A percentile compares a stretch with the other conserved stretches of the same genome.
Evolutionary conservation across 2,329 filamentous ascomycete species (phyloP).

Genomic region (Pyricularia grisea): DNA sequence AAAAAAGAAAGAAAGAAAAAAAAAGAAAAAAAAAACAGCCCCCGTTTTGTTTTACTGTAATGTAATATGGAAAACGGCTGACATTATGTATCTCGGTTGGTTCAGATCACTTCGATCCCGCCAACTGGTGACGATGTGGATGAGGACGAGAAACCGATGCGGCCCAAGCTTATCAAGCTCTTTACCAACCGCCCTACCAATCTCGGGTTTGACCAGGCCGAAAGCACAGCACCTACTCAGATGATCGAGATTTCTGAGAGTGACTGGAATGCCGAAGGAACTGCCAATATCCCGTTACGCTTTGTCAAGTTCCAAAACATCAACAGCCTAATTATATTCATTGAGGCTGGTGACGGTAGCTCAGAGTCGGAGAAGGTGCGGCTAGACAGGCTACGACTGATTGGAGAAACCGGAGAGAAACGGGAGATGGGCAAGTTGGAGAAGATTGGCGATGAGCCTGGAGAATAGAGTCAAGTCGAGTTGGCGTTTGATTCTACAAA

Average conservation of each 20-base stretch:
- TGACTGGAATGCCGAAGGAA: slow-evolving; percentile 77
- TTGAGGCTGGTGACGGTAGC: slow-evolving; percentile 68
- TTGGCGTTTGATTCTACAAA: neutral
- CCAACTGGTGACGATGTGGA: slow-evolving; percentile 38
- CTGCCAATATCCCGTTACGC: slow-evolving; percentile 62
- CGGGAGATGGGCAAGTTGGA: slow-evolving; percentile 89
- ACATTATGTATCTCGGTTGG: slow-evolving; percentile 6
- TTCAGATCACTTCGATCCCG: slow-evolving; percentile 76
- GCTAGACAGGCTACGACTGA: slow-evolving; percentile 66
- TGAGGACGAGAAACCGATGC: slow-evolving; percentile 67
- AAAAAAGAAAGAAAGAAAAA: too few relatives aligned
- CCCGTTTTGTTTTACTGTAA: neutral
- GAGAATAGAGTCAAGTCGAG: slow-evolving; percentile 34
- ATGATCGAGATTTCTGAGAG: slow-evolving; percentile 60
- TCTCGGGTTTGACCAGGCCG: slow-evolving; percentile 90
- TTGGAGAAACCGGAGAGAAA: slow-evolving; percentile 88
- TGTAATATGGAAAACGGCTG: neutral
- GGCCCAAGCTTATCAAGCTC: slow-evolving; percentile 74
- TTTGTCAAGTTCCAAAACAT: slow-evolving; percentile 99
- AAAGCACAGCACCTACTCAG: slow-evolving; percentile 75
- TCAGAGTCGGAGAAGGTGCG: slow-evolving; percentile 74
- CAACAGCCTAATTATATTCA: slow-evolving; percentile 75
- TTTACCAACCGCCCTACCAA: slow-evolving; percentile 86
- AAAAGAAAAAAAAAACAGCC: neutral
- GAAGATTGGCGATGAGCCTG: slow-evolving; percentile 75